A percentile compares a stretch with the other conserved stretches of the same genome.
Evolutionary conservation across 352 stramenopile species (phyloP).

Genomic region (Phytophthora cryptogea): DNA sequence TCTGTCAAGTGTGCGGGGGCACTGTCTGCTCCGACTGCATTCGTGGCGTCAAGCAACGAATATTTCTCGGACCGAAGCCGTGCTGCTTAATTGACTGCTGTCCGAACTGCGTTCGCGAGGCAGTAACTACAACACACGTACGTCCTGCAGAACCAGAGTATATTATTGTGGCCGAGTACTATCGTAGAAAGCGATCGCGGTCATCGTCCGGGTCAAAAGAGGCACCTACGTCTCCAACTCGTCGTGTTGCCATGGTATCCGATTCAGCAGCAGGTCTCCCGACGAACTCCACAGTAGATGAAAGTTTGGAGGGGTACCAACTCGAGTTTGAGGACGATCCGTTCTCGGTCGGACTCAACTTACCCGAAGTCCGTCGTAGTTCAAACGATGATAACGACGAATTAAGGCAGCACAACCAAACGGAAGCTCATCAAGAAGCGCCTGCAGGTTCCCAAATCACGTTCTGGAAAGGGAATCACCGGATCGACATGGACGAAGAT

Average conservation of each 20-base stretch:
- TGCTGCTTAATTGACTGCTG: slow-evolving; percentile 38
- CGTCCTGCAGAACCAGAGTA: slow-evolving; percentile 30
- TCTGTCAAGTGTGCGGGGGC: slow-evolving; percentile 47
- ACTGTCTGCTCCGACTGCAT: slow-evolving; percentile 51
- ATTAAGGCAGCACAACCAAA: not conserved
- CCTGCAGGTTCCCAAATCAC: slow-evolving; percentile 12
- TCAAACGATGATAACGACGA: slow-evolving; percentile 10
- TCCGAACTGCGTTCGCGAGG: slow-evolving; percentile 41
- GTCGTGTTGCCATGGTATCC: slow-evolving; percentile 18
- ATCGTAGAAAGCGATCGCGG: not conserved
- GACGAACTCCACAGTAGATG: slow-evolving; percentile 23
- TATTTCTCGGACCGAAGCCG: slow-evolving; percentile 39
- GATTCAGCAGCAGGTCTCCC: slow-evolving; percentile 17
- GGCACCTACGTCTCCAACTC: not conserved
- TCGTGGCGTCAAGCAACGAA: slow-evolving; percentile 39
- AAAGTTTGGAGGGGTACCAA: slow-evolving; percentile 24
- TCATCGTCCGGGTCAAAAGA: slow-evolving; percentile 3
- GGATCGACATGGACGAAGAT: slow-evolving; percentile 23
- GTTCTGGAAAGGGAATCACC: slow-evolving; percentile 10
- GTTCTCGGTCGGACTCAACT: slow-evolving; percentile 26
- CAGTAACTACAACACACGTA: slow-evolving; percentile 30
- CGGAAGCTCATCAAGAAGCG: slow-evolving; percentile 10
- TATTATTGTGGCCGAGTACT: slow-evolving; percentile 32
- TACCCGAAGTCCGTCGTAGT: slow-evolving; percentile 24
- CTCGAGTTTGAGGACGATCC: slow-evolving; percentile 34